A percentile compares a stretch with the other conserved stretches of the same genome.
Evolutionary conservation across 305 asterid genomes (phyloP).

Genomic region (Fraxinus velutina): DNA sequence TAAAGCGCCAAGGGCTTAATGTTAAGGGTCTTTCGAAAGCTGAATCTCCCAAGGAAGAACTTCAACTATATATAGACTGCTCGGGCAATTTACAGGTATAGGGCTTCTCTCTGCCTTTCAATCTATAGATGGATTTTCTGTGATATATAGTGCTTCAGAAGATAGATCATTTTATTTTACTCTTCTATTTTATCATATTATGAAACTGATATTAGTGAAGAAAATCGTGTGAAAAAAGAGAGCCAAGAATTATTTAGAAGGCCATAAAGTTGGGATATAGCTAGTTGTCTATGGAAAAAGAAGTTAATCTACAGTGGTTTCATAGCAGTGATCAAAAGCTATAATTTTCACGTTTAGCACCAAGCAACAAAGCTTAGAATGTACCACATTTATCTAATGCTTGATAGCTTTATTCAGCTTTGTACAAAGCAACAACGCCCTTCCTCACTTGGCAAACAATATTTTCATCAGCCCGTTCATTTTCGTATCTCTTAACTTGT

Average conservation of each 20-base stretch:
- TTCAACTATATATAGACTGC: constrained; percentile 79
- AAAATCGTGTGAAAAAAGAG: neutral
- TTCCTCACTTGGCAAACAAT: neutral
- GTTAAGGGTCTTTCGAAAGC: constrained; percentile 90
- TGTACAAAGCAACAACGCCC: neutral
- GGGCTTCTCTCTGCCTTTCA: constrained; percentile 15
- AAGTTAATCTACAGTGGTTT: neutral
- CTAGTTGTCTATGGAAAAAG: neutral
- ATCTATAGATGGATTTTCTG: constrained; percentile 3
- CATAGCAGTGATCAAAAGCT: neutral
- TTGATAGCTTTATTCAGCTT: neutral
- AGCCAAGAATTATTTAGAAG: neutral
- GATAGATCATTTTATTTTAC: neutral
- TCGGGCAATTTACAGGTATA: constrained; percentile 90
- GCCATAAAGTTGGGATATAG: neutral
- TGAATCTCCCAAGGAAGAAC: constrained; percentile 76
- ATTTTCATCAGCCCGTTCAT: neutral
- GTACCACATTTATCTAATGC: neutral
- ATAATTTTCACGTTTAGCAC: neutral
- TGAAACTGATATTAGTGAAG: neutral
- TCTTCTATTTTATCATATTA: neutral
- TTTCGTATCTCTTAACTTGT: neutral
- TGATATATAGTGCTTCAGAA: neutral
- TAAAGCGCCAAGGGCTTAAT: constrained; percentile 91
- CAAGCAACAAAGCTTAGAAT: neutral